phyloP scores from a whole-genome alignment of 2,329 filamentous ascomycete species.

The Aspergillaceae sp. region DNA sequence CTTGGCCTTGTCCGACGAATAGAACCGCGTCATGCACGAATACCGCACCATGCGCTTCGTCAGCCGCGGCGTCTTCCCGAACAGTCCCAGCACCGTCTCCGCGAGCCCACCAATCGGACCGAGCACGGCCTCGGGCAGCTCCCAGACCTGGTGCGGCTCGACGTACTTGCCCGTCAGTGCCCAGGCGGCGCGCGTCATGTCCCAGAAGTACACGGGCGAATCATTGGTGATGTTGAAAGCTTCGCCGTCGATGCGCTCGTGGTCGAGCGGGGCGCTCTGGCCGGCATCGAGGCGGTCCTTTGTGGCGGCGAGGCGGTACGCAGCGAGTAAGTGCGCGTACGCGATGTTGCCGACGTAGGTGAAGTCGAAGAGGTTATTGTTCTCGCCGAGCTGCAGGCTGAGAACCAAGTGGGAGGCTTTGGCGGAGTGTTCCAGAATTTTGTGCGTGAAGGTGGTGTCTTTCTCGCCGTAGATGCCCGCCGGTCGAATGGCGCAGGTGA shows the following conservation, averaged over 20 bases:
- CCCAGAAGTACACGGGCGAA: constrained; percentile 82
- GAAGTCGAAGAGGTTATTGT: constrained; percentile 61
- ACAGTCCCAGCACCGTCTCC: constrained; percentile 35
- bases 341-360: constrained; percentile 62
- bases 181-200: constrained; percentile 76
- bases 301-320: constrained; percentile 60
- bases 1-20: constrained; percentile 41
- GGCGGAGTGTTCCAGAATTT: constrained; percentile 63
- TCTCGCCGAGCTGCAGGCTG: constrained; percentile 71
- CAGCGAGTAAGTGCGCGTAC: constrained; percentile 76
- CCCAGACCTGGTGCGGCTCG: constrained; percentile 35
- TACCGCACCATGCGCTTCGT: constrained; percentile 38
- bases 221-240: constrained; percentile 89
- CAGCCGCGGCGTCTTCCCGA: constrained; percentile 40
- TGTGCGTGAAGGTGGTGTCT: constrained; percentile 66
- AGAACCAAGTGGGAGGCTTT: constrained; percentile 52
- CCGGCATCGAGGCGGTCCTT: constrained; percentile 34
- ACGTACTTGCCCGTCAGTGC: constrained; percentile 39
- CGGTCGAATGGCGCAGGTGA: constrained; percentile 74
- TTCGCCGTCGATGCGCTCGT: constrained; percentile 72
- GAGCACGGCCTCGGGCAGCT: constrained; percentile 33
- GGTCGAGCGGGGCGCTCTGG: constrained; percentile 55
- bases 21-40: constrained; percentile 43
- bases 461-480: constrained; percentile 87
- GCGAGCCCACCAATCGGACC: constrained; percentile 33